These are phyloP conservation scores for Cladosporium sp. DNA, from an alignment of 2,329 filamentous ascomycete species.

Conservation along the genomic window DNA sequence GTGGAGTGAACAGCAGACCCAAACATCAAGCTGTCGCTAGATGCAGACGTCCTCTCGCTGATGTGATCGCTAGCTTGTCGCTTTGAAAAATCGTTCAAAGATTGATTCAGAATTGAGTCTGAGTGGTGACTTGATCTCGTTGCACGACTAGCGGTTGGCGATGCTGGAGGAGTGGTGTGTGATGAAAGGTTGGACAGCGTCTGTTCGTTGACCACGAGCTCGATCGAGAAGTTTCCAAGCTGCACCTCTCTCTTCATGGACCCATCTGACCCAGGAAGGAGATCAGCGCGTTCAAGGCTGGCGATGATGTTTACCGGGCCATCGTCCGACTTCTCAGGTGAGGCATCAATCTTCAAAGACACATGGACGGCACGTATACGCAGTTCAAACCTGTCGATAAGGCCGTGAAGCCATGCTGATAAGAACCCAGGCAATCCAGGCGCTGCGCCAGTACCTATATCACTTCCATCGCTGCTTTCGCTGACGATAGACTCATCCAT, in stretches of 20 bases:
- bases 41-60: background rate
- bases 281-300: background rate
- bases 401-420: constrained; percentile 67
- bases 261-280: background rate
- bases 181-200: constrained; percentile 21
- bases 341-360: constrained; percentile 41
- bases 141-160: constrained; percentile 12
- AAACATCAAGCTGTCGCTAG: background rate
- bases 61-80: background rate
- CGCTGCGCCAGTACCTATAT: constrained; percentile 65
- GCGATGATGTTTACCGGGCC: background rate
- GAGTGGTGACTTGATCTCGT: constrained; percentile 10
- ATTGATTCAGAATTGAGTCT: constrained; percentile 1
- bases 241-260: constrained; percentile 16
- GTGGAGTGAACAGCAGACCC: background rate
- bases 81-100: background rate
- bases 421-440: constrained; percentile 68
- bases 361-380: constrained; percentile 62
- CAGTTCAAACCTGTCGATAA: constrained; percentile 67
- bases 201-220: constrained; percentile 24
- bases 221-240: constrained; percentile 24
- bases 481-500: constrained; percentile 57
- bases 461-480: constrained; percentile 53
- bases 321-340: background rate
- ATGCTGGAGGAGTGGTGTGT: constrained; percentile 14